Evolutionary conservation across 805 yeast species (phyloP).

Genomic region (Wickerhamiella nectarea): DNA sequence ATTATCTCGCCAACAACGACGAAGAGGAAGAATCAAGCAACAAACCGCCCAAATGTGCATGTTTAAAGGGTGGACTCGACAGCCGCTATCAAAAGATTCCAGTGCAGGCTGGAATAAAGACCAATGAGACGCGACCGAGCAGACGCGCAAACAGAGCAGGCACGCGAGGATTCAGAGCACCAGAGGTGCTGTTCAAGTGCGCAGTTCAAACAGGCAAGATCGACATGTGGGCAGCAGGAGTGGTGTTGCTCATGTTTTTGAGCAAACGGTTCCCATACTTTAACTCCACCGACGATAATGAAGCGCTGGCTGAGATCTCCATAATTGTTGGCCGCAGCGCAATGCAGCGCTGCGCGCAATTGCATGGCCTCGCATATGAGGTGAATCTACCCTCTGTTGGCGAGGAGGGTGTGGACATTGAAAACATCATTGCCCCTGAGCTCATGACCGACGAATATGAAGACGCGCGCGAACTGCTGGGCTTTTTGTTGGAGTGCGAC

Average conservation of each 20-base stretch:
- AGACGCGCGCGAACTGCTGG: slow-evolving; percentile 20
- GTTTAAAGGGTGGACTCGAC: slow-evolving; percentile 11
- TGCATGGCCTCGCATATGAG: slow-evolving; percentile 84
- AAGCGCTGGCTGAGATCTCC: slow-evolving; percentile 76
- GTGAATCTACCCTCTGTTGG: slow-evolving; percentile 41
- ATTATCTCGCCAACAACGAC: slow-evolving; percentile 17
- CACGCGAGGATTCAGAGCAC: slow-evolving; percentile 88
- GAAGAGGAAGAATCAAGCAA: neutral
- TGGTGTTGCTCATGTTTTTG: slow-evolving; percentile 64
- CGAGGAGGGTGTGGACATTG: slow-evolving; percentile 30
- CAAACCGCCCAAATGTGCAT: slow-evolving; percentile 10
- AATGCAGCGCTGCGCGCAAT: slow-evolving; percentile 60
- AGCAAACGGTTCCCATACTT: slow-evolving; percentile 82
- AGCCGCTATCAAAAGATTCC: slow-evolving; percentile 21
- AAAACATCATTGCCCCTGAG: slow-evolving; percentile 29
- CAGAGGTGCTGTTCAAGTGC: slow-evolving; percentile 81
- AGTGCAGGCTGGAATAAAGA: slow-evolving; percentile 56
- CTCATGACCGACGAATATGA: slow-evolving; percentile 2
- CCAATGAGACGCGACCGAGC: slow-evolving; percentile 76
- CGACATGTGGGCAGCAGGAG: slow-evolving; percentile 90
- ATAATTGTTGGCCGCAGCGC: slow-evolving; percentile 62
- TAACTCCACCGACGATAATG: slow-evolving; percentile 85
- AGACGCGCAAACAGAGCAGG: slow-evolving; percentile 96
- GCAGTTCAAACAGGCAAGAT: slow-evolving; percentile 67
- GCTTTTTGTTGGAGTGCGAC: slow-evolving; percentile 54